phyloP scores from a whole-genome alignment of 106 monocot genomes.

The Chionographis japonica region DNA sequence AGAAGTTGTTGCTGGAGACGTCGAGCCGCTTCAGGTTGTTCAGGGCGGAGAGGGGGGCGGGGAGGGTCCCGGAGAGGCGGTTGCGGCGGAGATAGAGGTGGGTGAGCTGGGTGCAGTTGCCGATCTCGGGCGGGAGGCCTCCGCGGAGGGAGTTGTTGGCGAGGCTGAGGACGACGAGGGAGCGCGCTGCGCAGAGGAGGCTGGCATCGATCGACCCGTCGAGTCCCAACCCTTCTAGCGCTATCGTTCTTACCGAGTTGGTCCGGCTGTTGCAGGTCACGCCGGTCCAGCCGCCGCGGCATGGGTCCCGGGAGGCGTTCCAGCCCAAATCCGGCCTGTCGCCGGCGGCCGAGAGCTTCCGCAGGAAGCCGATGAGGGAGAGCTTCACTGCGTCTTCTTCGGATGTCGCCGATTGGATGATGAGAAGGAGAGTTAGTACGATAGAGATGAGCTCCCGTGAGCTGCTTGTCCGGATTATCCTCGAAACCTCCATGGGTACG shows the following conservation, averaged over 20 bases:
- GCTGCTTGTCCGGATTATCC: too few species aligned
- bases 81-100: conserved; percentile 26
- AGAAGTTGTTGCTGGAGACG: conserved; percentile 39
- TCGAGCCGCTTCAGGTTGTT: conserved; percentile 28
- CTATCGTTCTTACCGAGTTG: background rate
- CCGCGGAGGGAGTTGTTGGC: conserved; percentile 16
- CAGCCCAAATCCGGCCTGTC: conserved; percentile 13
- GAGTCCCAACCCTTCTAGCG: conserved; percentile 13
- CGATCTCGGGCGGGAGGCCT: conserved; percentile 17
- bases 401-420: background rate
- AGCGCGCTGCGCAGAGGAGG: conserved; percentile 12
- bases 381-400: conserved; percentile 5
- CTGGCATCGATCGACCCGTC: conserved; percentile 25
- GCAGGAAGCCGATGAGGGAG: conserved; percentile 32
- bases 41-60: conserved; percentile 20
- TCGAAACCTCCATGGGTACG: conserved; percentile 6
- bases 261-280: conserved; percentile 7
- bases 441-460: conserved; percentile 14
- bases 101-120: conserved; percentile 19
- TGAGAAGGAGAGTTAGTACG: conserved; percentile 11
- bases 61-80: conserved; percentile 30
- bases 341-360: conserved; percentile 18
- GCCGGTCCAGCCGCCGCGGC: conserved; percentile 17
- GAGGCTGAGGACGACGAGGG: conserved; percentile 21
- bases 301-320: conserved; percentile 29